These are phyloP conservation scores for Betula pendula DNA, from an alignment of 306 rosid species.

Conservation along the genomic window DNA sequence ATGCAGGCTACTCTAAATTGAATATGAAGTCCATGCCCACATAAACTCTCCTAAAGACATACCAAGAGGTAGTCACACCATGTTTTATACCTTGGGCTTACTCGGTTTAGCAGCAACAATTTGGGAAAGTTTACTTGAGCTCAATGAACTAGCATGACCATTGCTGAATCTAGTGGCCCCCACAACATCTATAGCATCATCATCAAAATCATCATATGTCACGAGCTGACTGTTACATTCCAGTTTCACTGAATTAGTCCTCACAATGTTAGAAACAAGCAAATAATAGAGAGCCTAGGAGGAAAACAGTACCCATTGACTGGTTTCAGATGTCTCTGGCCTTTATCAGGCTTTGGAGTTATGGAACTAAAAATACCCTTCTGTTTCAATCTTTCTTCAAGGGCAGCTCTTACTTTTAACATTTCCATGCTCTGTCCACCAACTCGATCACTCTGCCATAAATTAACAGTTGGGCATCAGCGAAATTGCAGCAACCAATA, in stretches of 20 bases:
- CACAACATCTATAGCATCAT: conserved; percentile 49
- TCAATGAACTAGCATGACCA: conserved; percentile 32
- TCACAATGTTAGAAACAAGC: conserved; percentile 23
- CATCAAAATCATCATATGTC: conserved; percentile 78
- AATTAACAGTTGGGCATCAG: conserved; percentile 25
- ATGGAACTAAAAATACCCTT: conserved; percentile 55
- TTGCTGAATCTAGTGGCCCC: conserved; percentile 28
- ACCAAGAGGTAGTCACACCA: not conserved
- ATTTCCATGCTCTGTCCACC: conserved; percentile 72
- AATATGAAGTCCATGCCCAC: conserved; percentile 6
- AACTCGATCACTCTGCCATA: conserved; percentile 58
- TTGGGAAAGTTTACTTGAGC: conserved; percentile 43
- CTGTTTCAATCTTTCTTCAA: conserved; percentile 67
- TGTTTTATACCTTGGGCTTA: conserved; percentile 61
- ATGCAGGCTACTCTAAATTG: conserved; percentile 11
- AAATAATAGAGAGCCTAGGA: conserved; percentile 3
- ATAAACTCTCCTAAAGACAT: conserved; percentile 1
- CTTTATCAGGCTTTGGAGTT: conserved; percentile 49
- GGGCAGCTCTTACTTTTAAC: conserved; percentile 80
- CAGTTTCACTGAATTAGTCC: conserved; percentile 32
- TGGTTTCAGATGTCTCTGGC: conserved; percentile 50
- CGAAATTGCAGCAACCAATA: conserved; percentile 17
- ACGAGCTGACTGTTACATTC: conserved; percentile 61
- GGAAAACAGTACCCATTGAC: conserved; percentile 62
- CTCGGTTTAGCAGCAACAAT: conserved; percentile 40